Evolutionary conservation across 495 filamentous ascomycete genomes (phyloP), one percentile per base, ranked within the genome.

Genomic region (Xylaria sp.): DNA sequence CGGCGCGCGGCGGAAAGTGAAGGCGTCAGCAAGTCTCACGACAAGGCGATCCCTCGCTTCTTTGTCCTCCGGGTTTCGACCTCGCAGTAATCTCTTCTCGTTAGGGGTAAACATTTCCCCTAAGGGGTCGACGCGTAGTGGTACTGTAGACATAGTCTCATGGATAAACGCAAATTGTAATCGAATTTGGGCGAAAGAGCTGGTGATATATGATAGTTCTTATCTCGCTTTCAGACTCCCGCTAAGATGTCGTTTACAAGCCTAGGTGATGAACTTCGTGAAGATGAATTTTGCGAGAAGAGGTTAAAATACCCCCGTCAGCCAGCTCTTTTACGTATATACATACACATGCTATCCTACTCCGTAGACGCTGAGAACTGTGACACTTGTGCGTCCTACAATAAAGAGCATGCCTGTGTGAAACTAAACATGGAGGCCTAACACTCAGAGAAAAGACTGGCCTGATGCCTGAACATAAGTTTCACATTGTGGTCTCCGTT

Each of bases 11-110:
- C 55, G 55, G 57, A 69, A 69, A 21, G 67, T 69, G 11, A 69
- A 69, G 67, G 37, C 41, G 52, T 69, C 67, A 37, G 67, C 67
- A 33, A 69, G 67, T n/a, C 55, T 69, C 43, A 61, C 57, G 12
- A 69, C 24, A 21, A 69, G 57, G 35, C 24, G 6, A 35, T 50
- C 35, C 14, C 44, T 69, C 3, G 40, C 29, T 24, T 35, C 8
- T 29, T 40, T 61, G 6, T 41, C 15, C 14, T 11, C 31, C 11
- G 14, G 40, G 26, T 52, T 29, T 19, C 41, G 40, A 31, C 24
- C 2, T 14, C 67, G 67, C 12, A 69, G 57, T 43, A 61, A 33
- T 33, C 19, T 24, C 57, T 69, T 69, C 35, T 63, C 68, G 29
- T 53, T 44, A 7, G 33, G 44, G 0, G 68, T 41, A 31, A 70